Conservation (phyloP, 169 alveolate genomes). For the Plasmodium cynomolgi region DNA sequence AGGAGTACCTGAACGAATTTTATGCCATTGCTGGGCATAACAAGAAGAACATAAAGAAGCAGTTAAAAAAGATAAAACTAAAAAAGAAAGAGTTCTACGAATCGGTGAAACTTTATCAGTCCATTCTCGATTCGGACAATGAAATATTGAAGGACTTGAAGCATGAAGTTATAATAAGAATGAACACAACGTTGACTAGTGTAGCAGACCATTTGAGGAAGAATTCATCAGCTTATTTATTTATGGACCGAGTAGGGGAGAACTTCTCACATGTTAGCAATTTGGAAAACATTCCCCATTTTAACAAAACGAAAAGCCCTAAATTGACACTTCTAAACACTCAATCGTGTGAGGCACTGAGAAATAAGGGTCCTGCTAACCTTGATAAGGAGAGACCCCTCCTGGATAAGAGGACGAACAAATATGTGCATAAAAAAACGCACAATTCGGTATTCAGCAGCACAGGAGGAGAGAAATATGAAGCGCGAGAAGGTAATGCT, state of each 20-base stretch:
- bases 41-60: slow-evolving; percentile 44
- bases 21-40: slow-evolving; percentile 32
- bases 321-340: slow-evolving; percentile 21
- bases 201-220: slow-evolving; percentile 4
- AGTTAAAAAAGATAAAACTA: slow-evolving; percentile 14
- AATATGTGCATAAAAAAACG: neutral
- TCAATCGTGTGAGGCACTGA: neutral
- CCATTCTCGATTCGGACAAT: slow-evolving; percentile 77
- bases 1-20: slow-evolving; percentile 43
- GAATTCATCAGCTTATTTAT: slow-evolving; percentile 1
- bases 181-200: slow-evolving; percentile 42
- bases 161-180: slow-evolving; percentile 63
- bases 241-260: neutral
- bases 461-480: neutral
- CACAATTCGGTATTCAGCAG: neutral
- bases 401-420: neutral
- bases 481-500: neutral
- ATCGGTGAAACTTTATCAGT: slow-evolving; percentile 77
- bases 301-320: neutral
- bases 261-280: neutral
- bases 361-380: neutral
- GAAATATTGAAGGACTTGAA: slow-evolving; percentile 60
- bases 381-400: neutral
- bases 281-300: neutral
- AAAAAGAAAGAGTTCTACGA: slow-evolving; percentile 77